These are phyloP conservation scores for Lachnellula willkommii DNA, from an alignment of 2,329 filamentous ascomycete species.

Conservation along the genomic window DNA sequence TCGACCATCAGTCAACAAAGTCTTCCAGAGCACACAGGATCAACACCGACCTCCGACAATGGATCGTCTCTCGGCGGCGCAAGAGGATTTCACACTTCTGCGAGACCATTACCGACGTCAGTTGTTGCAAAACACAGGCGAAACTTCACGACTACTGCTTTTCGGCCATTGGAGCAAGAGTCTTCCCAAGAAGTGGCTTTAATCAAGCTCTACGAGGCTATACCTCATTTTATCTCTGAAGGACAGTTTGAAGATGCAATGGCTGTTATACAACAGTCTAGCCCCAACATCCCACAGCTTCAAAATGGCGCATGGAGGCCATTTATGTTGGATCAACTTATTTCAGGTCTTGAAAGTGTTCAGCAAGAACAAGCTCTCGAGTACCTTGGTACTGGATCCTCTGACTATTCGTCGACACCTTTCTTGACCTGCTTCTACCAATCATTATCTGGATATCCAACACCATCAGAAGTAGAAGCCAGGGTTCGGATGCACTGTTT, in stretches of 20 bases:
- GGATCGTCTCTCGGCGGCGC: not conserved
- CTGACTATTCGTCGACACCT: conserved; percentile 36
- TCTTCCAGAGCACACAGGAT: not conserved
- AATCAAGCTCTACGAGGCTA: conserved; percentile 6
- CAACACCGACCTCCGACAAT: not conserved
- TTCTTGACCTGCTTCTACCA: conserved; percentile 39
- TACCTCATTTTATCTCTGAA: conserved; percentile 7
- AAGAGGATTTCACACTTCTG: not conserved
- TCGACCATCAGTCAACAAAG: not conserved
- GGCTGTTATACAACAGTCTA: conserved; percentile 7
- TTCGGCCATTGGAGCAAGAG: not conserved
- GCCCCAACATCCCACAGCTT: conserved; percentile 9
- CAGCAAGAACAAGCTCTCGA: conserved; percentile 29
- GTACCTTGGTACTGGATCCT: conserved; percentile 34
- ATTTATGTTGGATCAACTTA: conserved; percentile 16
- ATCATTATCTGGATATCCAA: conserved; percentile 28
- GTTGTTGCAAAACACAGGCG: not conserved
- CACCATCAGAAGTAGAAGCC: conserved; percentile 29
- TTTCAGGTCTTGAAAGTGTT: conserved; percentile 27
- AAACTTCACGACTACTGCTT: not conserved
- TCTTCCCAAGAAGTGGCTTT: conserved; percentile 4
- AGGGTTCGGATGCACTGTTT: conserved; percentile 35
- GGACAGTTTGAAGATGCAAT: conserved; percentile 19
- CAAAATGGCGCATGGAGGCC: conserved; percentile 18
- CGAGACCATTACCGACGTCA: not conserved